Base-by-base conservation (phyloP, 2,329 filamentous ascomycete genomes). In the Fusarium sp. region DNA sequence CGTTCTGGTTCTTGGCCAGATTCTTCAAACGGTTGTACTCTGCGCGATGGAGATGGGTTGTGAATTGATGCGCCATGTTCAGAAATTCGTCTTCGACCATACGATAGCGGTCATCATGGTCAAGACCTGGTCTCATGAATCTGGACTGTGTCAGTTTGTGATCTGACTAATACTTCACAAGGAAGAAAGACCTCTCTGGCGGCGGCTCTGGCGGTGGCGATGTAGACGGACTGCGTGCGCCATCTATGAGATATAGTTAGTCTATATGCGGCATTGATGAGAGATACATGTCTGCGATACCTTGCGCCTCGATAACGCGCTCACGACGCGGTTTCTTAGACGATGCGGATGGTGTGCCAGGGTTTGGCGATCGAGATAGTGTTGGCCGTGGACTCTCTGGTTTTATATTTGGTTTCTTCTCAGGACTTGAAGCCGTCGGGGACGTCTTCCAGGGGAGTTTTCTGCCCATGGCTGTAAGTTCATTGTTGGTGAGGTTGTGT, bases 51-150 rank as follows among this genome's bases (percentile, higher is more conserved):
- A 95, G 84, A 76, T 94, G 91, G 7, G 86, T 84, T 0, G 92
- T 95, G 77, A 92, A 95, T 4, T 83, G 80, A 52, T 88, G 86
- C 0, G 92, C 92, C 0, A 89, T 86, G 17, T 85, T 80, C 20
- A 90, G 79, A 66, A 96, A 88, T 70, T 95, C 92, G 71, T 96
- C 92, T 77, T 95, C 92, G 0, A 96, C 92, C 90, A 95, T 94
- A 72, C 92, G 89, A 77, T 88, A 95, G 55, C 80, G 80, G 74
- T 94, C 91, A 75, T 96, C 92, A n/a, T 84, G 78, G 6, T 85
- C 81, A n/a, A 86, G 77, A 4, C 89, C 89, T 46, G 88, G 83
- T 4, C 82, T 80, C 90, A 95, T 94, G 75, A 83, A 83, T 30
- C 87, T 89, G 54, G 19, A 11, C 13, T 32, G 30, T 20, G 22